A percentile compares a stretch with the other conserved stretches of the same genome.
Evolutionary conservation across 179 eudicot genomes (phyloP).

Genomic region (Carnegiea gigantea): DNA sequence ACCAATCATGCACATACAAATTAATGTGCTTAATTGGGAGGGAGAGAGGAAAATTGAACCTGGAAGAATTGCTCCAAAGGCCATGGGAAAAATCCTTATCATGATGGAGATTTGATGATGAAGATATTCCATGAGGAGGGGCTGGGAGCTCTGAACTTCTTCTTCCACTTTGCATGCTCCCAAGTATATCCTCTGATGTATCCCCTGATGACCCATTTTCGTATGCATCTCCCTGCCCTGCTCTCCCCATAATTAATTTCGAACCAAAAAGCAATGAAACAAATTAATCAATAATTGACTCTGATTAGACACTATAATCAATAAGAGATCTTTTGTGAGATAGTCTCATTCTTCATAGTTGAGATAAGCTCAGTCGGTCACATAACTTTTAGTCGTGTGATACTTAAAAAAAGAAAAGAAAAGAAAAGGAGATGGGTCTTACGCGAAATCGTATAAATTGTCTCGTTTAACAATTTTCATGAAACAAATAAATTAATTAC

Average conservation of each 20-base stretch:
- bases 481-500: background rate
- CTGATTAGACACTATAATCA: background rate
- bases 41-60: conserved; percentile 31
- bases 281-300: background rate
- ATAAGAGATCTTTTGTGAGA: background rate
- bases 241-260: background rate
- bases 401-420: too few species aligned
- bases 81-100: conserved; percentile 49
- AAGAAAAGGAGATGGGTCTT: too few species aligned
- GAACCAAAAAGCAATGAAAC: background rate
- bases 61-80: conserved; percentile 78
- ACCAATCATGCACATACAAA: background rate
- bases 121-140: conserved; percentile 34
- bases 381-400: too few species aligned
- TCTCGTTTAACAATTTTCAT: too few species aligned
- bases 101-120: conserved; percentile 27
- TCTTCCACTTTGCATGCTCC: conserved; percentile 33
- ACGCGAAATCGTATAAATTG: too few species aligned
- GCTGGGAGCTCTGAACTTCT: conserved; percentile 43
- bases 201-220: conserved; percentile 79
- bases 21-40: background rate
- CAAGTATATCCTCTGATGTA: conserved; percentile 69
- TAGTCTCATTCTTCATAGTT: background rate
- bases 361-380: too few species aligned
- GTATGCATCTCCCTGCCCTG: conserved; percentile 58